Evolutionary conservation across 768 basidiomycete genomes (phyloP), one percentile per base, ranked within the genome.

Genomic region (Astraeus odoratus): DNA sequence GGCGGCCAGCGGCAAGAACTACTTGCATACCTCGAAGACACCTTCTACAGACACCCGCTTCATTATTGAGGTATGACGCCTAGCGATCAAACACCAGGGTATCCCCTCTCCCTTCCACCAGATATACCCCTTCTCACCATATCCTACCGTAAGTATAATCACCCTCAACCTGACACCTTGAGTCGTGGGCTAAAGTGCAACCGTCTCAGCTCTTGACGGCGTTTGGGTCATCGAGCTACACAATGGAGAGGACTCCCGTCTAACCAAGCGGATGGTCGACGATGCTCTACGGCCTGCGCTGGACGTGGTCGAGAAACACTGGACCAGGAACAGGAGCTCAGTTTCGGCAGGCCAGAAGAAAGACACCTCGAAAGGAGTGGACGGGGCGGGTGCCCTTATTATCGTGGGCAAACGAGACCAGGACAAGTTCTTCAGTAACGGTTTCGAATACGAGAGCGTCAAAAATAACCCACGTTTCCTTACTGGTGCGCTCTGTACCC

Each of bases 341-440:
- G 70, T 72, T 2, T 58, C 67, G 24, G 23, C 40, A 58, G 67
- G 33, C 50, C 66, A 34, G 73, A 73, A 47, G 70, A 76, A 70
- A 71, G 52, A 64, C 65, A n/a, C 71, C 5, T n/a, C 44, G 15
- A 43, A 46, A 34, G 44, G 50, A 16, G 41, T 23, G 16, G 20
- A 69, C 6, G 83, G 78, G 24, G 72, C 71, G 41, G 88, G 86
- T 29, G 81, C 84, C 3, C 63, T 92, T 24, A 80, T 91, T 48
- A 81, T 92, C 43, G 80, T 86, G 6, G 88, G 89, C 3, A 78
- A 76, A 48, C 73, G 70, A 50, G 71, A 74, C 49, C 88, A 92
- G 60, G 79, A 90, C 62, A 92, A 90, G 63, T 92, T 89, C 71
- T 92, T 92, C 64, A 87, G 84, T 65, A 91, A 89, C 52, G 88